Evolutionary conservation across 148 eudicot genomes (phyloP).

Genomic region (Arbutus unedo): DNA sequence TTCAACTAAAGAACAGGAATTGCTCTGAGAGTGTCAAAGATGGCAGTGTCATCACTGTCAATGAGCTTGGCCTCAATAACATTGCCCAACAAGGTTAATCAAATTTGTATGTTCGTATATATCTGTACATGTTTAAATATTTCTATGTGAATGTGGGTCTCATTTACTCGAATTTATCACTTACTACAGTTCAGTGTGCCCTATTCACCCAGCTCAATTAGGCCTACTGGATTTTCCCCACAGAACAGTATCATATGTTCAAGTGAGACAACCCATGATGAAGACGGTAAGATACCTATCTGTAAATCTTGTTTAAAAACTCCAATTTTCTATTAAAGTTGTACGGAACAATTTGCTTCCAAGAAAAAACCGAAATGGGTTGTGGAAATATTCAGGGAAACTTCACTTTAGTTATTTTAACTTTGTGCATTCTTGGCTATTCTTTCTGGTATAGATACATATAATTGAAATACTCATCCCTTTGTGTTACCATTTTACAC

Average conservation of each 20-base stretch:
- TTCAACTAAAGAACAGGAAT: not conserved
- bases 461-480: not conserved
- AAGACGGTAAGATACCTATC: slow-evolving; percentile 11
- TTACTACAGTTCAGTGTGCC: slow-evolving; percentile 13
- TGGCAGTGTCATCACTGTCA: slow-evolving; percentile 59
- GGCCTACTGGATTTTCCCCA: slow-evolving; percentile 12
- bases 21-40: slow-evolving; percentile 5
- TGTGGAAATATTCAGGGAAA: not conserved
- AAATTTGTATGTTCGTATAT: not conserved
- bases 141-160: not conserved
- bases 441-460: not conserved
- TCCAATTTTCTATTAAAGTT: not conserved
- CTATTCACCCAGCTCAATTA: slow-evolving; percentile 12
- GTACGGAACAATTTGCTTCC: not conserved
- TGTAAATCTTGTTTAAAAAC: no score
- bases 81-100: slow-evolving; percentile 36
- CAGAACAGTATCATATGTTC: slow-evolving; percentile 19
- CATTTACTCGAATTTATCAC: not conserved
- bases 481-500: not conserved
- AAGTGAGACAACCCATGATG: slow-evolving; percentile 6
- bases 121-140: not conserved
- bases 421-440: not conserved
- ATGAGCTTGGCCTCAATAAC: slow-evolving; percentile 39
- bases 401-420: not conserved
- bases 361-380: not conserved